Base-by-base conservation (phyloP, 768 basidiomycete genomes). In the Holtermanniella nyarrowii region DNA sequence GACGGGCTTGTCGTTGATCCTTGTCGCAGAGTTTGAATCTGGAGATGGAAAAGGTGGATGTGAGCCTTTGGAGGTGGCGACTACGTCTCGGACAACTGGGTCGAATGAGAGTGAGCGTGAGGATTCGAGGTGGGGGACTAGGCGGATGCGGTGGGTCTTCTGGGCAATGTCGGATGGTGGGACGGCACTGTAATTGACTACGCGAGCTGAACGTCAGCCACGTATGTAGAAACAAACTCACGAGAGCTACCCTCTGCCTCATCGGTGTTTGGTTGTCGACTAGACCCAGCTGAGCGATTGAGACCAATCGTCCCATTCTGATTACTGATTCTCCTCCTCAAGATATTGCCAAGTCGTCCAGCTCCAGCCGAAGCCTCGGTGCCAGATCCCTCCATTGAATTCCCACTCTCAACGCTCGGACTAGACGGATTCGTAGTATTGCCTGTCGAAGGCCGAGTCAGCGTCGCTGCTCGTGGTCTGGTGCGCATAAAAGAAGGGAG, bases 81-180 rank as follows among this genome's bases (percentile, higher is more conserved):
- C 61, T 3, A 95, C 78, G 71, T 95, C 89, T 24, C 91, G 82
- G 41, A 80, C 76, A 76, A 96, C 88, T 57, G 91, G 83, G 48
- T 96, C 91, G 74, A 96, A 96, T 56, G 83, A 81, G 20, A 96
- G 81, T 1, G 86, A 85, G 48, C 88, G 82, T 14, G 85, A 80
- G 20, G 84, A 82, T 71, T 96, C 93, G 63, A 97, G 82, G 65
- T 96, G 88, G 12, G 93, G 93, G 10, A 96, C 93, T 48, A 99
- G 83, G 16, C 90, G 84, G 65, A 96, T 87, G 56, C 87, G 85
- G 64, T 86, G 83, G 3, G 76, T 57, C 5, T 73, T 70, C 21
- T 26, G n/a, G 10, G 7, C 16, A 16, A 37, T 16, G 16, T 37
- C 31, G 31, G 31, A 37, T 37, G 10, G 31, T 37, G 31, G 31